These are phyloP conservation scores for Croton setiger DNA, from an alignment of 441 rosid genomes.

Conservation along the genomic window DNA sequence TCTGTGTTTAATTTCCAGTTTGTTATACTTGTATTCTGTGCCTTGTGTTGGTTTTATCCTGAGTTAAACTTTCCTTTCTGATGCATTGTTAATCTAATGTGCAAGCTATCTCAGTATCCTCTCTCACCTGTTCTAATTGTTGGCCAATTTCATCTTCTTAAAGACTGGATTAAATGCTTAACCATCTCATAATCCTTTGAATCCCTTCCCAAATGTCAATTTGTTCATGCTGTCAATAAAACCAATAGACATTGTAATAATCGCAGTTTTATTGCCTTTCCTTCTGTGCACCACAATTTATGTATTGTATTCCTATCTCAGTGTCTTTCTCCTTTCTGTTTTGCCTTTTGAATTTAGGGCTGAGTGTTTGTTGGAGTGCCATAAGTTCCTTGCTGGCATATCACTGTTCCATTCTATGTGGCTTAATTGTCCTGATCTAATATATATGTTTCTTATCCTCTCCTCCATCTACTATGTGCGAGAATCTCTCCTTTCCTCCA, in stretches of 20 bases:
- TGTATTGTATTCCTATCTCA: background rate
- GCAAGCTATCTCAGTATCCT: background rate
- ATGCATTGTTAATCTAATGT: background rate
- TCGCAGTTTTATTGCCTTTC: background rate
- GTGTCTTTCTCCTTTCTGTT: background rate
- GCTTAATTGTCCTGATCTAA: background rate
- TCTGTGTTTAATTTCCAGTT: conserved; percentile 1
- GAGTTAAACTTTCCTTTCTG: background rate
- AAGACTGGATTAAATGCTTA: background rate
- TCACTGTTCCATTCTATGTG: background rate
- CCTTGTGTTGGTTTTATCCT: background rate
- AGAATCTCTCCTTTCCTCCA: background rate
- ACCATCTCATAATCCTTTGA: background rate
- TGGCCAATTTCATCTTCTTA: background rate
- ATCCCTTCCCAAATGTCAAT: background rate
- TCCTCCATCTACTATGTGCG: background rate
- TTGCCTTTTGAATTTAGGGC: background rate
- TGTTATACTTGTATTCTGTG: background rate
- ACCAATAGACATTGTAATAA: background rate
- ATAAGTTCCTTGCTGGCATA: background rate
- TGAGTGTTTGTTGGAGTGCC: background rate
- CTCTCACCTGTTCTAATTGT: background rate
- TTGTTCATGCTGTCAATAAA: background rate
- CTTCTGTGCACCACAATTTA: background rate
- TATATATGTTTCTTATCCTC: background rate